These are phyloP conservation scores for Ophioceras dolichostomum DNA, from an alignment of 2,329 filamentous ascomycete genomes.

Conservation along the genomic window DNA sequence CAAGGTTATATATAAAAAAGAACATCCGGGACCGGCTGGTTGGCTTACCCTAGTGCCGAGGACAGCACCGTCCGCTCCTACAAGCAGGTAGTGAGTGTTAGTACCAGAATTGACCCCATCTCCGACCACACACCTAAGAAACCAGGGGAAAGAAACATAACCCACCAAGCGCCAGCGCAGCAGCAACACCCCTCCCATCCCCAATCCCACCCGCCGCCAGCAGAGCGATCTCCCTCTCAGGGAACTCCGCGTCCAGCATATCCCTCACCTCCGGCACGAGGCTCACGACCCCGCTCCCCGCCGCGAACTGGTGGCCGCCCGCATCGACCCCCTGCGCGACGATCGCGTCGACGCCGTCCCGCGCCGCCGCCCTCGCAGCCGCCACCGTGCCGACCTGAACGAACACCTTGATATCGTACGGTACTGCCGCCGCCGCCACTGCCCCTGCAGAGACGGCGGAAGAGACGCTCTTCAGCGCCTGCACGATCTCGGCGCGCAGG, in stretches of 20 bases:
- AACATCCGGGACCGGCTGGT: background rate
- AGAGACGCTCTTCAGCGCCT: constrained; percentile 19
- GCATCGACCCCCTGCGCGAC: constrained; percentile 53
- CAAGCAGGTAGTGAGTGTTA: background rate
- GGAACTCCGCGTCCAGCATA: constrained; percentile 26
- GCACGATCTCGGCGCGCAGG: constrained; percentile 23
- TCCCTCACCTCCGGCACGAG: constrained; percentile 45
- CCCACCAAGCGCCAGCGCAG: constrained; percentile 40
- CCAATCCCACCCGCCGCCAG: constrained; percentile 49
- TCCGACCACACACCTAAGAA: background rate
- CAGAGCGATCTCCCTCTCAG: constrained; percentile 22
- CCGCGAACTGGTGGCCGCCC: constrained; percentile 47
- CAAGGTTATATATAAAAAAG: background rate
- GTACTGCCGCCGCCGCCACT: constrained; percentile 23
- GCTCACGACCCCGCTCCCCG: constrained; percentile 39
- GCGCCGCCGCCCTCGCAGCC: constrained; percentile 35
- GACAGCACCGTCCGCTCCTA: constrained; percentile 29
- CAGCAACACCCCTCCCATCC: constrained; percentile 41
- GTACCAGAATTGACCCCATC: too few species aligned
- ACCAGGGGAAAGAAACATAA: constrained; percentile 1
- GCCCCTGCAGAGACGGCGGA: too few species aligned
- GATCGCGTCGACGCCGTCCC: constrained; percentile 41
- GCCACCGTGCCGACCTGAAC: constrained; percentile 49
- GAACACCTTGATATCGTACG: constrained; percentile 13
- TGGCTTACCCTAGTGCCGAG: constrained; percentile 26